Base-by-base conservation (phyloP, 1,284 basidiomycete species). In the Marasmius oreades region DNA sequence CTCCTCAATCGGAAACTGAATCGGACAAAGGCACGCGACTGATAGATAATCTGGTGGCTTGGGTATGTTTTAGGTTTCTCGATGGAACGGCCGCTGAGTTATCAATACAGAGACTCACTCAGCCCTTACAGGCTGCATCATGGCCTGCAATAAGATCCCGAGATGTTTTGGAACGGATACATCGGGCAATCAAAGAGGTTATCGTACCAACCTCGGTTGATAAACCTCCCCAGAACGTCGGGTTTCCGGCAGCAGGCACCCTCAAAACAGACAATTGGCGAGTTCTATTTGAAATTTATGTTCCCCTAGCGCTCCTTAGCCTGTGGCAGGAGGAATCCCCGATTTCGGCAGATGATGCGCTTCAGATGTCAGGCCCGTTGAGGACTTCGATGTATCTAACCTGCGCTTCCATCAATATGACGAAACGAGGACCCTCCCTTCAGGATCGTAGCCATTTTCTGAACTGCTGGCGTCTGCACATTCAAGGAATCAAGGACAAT, bases 221-320 rank as follows among this genome's bases (percentile, higher is more conserved):
- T 2, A 58, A 50, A 18, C 56, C 56, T 7, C 56, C 52, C 5
- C 22, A 14, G 10, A 52, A 54, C 34, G 37, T 54, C 6, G 56
- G 56, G 2, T 24, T 50, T 22, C 26, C 45, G 3, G 48, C 34
- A 18, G 56, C 52, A 7, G 56, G 56, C 16, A 58, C 45, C 16
- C 42, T 58, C 20, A 58, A 58, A 44, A 47, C 56, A 23, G 56
- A 58, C 18, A 22, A 54, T 23, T 58, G 56, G 56, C 34, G 47
- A 5, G 50, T 34, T 11, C 8, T 58, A 14, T 58, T 58, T 24
- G 33, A 18, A 16, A 45, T 54, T 20, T 37, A 44, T 39, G 24
- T 58, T 37, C 56, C 52, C 1, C 22, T 58, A 11, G 52, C 52
- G 16, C 33, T 54, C 16, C 45, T 58, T 16, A 58, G 56, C 39